Evolutionary conservation across 345 rosid genomes (phyloP).

Genomic region (Moricandia moricandioides): DNA sequence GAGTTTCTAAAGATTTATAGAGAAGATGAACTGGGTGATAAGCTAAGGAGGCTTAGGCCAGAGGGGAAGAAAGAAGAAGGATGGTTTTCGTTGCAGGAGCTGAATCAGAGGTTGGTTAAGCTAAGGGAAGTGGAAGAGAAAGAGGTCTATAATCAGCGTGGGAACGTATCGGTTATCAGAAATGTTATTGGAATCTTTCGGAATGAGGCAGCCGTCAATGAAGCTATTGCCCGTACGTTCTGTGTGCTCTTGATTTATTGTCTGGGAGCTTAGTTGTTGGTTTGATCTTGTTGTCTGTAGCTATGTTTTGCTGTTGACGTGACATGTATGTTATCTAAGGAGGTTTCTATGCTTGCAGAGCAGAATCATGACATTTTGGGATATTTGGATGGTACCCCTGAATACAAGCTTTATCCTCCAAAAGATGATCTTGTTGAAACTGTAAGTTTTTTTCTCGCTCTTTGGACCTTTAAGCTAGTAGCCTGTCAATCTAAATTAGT

Average conservation of each 20-base stretch:
- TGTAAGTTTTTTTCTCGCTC: slow-evolving; percentile 42
- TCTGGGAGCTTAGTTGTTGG: neutral
- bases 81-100: slow-evolving; percentile 66
- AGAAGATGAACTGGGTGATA: slow-evolving; percentile 49
- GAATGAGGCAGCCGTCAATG: slow-evolving; percentile 27
- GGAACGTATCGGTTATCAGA: neutral
- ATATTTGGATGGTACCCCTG: slow-evolving; percentile 38
- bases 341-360: slow-evolving; percentile 47
- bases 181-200: slow-evolving; percentile 20
- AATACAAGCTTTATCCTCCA: slow-evolving; percentile 56
- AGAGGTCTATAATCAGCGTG: slow-evolving; percentile 24
- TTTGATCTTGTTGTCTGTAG: neutral
- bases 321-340: slow-evolving; percentile 12
- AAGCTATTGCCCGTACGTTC: slow-evolving; percentile 41
- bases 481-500: neutral
- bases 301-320: slow-evolving; percentile 11
- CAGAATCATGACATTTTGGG: slow-evolving; percentile 35
- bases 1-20: slow-evolving; percentile 45
- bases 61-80: slow-evolving; percentile 37
- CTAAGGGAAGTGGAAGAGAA: slow-evolving; percentile 62
- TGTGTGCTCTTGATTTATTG: too few relatives aligned
- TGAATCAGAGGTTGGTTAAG: slow-evolving; percentile 68
- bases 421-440: slow-evolving; percentile 70
- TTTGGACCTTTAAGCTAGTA: neutral
- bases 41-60: slow-evolving; percentile 50